phyloP scores from a whole-genome alignment of 768 basidiomycete genomes.

The Leccinum sublutescens region DNA sequence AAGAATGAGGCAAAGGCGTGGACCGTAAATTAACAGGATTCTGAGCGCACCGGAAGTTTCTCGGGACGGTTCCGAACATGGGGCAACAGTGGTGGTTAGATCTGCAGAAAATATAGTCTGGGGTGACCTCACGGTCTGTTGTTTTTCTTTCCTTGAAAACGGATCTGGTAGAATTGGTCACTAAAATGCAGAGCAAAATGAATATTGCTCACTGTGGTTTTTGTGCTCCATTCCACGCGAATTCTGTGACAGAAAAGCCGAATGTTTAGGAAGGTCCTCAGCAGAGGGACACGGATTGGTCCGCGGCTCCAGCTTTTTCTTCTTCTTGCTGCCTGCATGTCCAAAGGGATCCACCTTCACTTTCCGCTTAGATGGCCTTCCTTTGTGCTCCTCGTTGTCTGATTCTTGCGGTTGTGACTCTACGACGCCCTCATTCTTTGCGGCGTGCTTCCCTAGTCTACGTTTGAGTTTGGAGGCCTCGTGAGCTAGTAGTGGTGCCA shows the following conservation, averaged over 20 bases:
- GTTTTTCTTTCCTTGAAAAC: constrained; percentile 6
- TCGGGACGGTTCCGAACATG: constrained; percentile 4
- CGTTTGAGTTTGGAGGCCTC: constrained; percentile 64
- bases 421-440: constrained; percentile 48
- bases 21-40: constrained; percentile 4
- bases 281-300: neutral
- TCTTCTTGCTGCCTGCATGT: constrained; percentile 37
- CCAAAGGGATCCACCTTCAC: constrained; percentile 57
- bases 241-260: neutral
- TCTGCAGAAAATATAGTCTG: constrained; percentile 5
- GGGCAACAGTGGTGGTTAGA: neutral
- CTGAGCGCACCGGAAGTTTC: constrained; percentile 19
- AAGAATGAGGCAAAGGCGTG: constrained; percentile 14
- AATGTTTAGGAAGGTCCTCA: neutral
- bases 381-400: constrained; percentile 57
- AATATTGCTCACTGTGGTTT: constrained; percentile 13
- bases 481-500: constrained; percentile 41
- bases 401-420: constrained; percentile 25
- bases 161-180: constrained; percentile 10
- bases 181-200: neutral
- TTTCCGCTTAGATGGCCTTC: constrained; percentile 59
- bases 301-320: constrained; percentile 38
- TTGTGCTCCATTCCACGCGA: neutral
- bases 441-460: constrained; percentile 49
- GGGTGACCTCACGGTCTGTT: constrained; percentile 5